A percentile compares a stretch with the other conserved stretches of the same genome.
Evolutionary conservation across 345 rosid species (phyloP).

Genomic region (Luvunga scandens): DNA sequence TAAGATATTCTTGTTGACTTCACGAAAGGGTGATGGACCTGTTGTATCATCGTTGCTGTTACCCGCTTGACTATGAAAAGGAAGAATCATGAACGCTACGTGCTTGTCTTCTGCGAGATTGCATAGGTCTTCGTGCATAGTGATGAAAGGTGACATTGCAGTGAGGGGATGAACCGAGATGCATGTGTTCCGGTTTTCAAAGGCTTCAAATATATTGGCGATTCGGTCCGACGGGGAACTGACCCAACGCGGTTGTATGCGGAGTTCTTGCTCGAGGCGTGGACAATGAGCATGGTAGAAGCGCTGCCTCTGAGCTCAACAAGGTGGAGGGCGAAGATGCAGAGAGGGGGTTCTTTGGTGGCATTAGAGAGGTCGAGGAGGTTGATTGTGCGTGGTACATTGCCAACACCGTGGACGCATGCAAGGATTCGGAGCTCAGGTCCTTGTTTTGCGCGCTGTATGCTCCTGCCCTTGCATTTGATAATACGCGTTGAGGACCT

Average conservation of each 20-base stretch:
- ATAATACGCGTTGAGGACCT: conserved; percentile 25
- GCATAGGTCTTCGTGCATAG: conserved; percentile 68
- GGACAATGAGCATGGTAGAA: conserved; percentile 65
- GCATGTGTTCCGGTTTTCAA: conserved; percentile 24
- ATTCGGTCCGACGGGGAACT: conserved; percentile 46
- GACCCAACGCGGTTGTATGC: conserved; percentile 15
- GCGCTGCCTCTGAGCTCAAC: conserved; percentile 62
- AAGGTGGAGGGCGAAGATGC: conserved; percentile 49
- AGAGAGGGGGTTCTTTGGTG: conserved; percentile 51
- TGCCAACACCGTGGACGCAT: conserved; percentile 41
- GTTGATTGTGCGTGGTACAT: conserved; percentile 42
- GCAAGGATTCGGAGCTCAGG: conserved; percentile 48
- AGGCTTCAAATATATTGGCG: conserved; percentile 33
- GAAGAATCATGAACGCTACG: conserved; percentile 48
- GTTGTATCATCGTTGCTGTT: too few species aligned
- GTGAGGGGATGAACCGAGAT: conserved; percentile 44
- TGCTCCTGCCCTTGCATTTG: conserved; percentile 35
- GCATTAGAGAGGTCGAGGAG: conserved; percentile 54
- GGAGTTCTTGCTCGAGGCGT: conserved; percentile 16
- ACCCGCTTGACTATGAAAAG: conserved; percentile 40
- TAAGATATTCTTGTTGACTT: conserved; percentile 49
- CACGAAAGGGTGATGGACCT: conserved; percentile 21
- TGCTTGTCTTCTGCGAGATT: conserved; percentile 58
- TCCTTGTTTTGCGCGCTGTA: conserved; percentile 39
- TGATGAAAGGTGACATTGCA: conserved; percentile 48